A percentile compares a stretch with the other conserved stretches of the same genome.
Evolutionary conservation across 805 yeast species (phyloP).

Genomic region (Candida sonorensis): DNA sequence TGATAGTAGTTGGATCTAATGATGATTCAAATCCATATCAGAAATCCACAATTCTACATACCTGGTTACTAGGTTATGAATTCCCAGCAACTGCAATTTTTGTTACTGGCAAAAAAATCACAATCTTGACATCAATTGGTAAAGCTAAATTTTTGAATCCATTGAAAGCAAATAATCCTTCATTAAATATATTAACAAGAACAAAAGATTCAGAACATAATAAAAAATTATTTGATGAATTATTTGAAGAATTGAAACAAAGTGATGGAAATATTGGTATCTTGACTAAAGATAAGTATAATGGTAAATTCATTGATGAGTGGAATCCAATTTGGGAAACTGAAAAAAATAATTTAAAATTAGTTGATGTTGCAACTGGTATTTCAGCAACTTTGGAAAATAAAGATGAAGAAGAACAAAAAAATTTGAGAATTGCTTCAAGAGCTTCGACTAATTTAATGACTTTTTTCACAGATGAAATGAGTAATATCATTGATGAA

Average conservation of each 20-base stretch:
- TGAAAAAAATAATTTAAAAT: slow-evolving; percentile 31
- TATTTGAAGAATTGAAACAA: slow-evolving; percentile 39
- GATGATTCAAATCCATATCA: slow-evolving; percentile 88
- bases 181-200: slow-evolving; percentile 56
- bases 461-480: slow-evolving; percentile 78
- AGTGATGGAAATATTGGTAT: slow-evolving; percentile 48
- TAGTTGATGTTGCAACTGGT: slow-evolving; percentile 47
- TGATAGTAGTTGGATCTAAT: slow-evolving; percentile 76
- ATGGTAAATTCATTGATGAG: slow-evolving; percentile 79
- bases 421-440: slow-evolving; percentile 60
- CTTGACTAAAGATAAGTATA: slow-evolving; percentile 68
- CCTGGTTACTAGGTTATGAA: slow-evolving; percentile 91
- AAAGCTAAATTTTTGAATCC: slow-evolving; percentile 75
- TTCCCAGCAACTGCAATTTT: slow-evolving; percentile 85
- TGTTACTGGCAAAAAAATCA: slow-evolving; percentile 50
- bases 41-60: slow-evolving; percentile 79
- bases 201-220: slow-evolving; percentile 79
- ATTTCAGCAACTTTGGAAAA: slow-evolving; percentile 56
- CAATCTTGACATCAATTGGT: slow-evolving; percentile 72
- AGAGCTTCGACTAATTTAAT: slow-evolving; percentile 73
- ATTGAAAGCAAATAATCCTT: slow-evolving; percentile 39
- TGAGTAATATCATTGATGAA: slow-evolving; percentile 83
- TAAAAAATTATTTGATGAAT: slow-evolving; percentile 53
- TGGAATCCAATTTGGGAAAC: slow-evolving; percentile 48
- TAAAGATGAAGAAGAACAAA: slow-evolving; percentile 76